A percentile compares a stretch with the other conserved stretches of the same genome.
Evolutionary conservation across 495 filamentous ascomycete genomes (phyloP).

Genomic region (Chaetomium fimeti): DNA sequence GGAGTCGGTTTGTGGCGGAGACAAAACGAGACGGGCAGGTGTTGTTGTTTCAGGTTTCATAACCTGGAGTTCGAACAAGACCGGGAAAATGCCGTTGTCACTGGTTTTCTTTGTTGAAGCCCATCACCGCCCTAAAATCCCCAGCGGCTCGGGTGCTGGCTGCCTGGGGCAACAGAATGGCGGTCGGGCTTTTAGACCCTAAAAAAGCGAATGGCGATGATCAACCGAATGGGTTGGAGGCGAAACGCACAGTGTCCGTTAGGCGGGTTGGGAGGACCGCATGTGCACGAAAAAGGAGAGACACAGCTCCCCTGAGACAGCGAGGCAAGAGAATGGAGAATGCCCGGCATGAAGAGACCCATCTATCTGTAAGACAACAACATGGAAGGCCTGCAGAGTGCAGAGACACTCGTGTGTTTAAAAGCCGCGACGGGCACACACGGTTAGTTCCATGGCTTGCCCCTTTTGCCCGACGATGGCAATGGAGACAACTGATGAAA

Average conservation of each 20-base stretch:
- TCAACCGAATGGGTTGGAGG: not conserved
- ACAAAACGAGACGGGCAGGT: not conserved
- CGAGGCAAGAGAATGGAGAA: not conserved
- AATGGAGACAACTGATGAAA: constrained; percentile 14
- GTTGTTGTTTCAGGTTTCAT: constrained; percentile 10
- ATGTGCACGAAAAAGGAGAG: constrained; percentile 15
- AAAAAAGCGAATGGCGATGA: constrained; percentile 3
- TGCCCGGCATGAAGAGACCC: not conserved
- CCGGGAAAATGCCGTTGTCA: not conserved
- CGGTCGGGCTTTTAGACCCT: not conserved
- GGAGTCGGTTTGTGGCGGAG: not conserved
- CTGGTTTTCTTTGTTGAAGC: not conserved
- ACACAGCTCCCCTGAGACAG: constrained; percentile 1
- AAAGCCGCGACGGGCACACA: not conserved
- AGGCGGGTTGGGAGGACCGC: constrained; percentile 9
- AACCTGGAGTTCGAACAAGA: not conserved
- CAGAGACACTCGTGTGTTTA: not conserved
- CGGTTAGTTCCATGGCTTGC: not conserved
- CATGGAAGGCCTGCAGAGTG: not conserved
- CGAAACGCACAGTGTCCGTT: constrained; percentile 11
- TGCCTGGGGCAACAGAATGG: constrained; percentile 1
- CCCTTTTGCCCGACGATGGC: no score
- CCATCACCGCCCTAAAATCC: not conserved
- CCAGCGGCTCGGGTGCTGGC: not conserved
- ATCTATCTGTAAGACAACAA: no score